Percentiles rank a stretch among this genome's conserved stretches.
phyloP scores from a whole-genome alignment of 345 rosid species.

The Eucalyptus tenuipes region DNA sequence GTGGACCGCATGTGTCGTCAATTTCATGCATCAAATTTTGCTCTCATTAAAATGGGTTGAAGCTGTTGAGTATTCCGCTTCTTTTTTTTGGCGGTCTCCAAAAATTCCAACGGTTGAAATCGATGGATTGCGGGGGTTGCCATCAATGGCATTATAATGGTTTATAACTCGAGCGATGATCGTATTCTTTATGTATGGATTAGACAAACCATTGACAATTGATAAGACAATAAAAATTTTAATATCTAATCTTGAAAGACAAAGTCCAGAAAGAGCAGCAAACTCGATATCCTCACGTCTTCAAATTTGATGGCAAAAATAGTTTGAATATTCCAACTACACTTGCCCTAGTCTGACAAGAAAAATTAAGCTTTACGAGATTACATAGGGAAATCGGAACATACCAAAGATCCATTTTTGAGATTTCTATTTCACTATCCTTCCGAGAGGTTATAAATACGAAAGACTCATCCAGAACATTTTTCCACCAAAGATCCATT shows the following conservation, averaged over 20 bases:
- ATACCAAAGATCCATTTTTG: no score
- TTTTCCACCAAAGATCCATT: background rate
- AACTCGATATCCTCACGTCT: background rate
- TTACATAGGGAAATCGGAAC: rapidly evolving
- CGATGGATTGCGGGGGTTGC: background rate
- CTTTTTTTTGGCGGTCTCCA: background rate
- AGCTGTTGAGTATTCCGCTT: background rate
- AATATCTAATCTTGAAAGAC: background rate
- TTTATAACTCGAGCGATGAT: background rate
- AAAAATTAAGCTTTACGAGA: background rate
- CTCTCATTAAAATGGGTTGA: background rate
- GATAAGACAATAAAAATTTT: background rate
- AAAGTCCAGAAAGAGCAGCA: background rate
- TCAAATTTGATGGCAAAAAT: background rate
- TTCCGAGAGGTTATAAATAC: no score
- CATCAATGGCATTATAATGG: background rate
- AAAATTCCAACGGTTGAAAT: background rate
- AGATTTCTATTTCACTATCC: no score
- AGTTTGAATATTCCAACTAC: background rate
- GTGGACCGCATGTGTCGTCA: no score
- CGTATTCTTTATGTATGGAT: background rate
- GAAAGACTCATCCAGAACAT: no score
- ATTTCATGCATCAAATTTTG: background rate
- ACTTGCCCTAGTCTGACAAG: background rate
- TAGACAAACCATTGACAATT: background rate